Base-by-base conservation (phyloP, 2,329 filamentous ascomycete genomes). In the Epicoccum nigrum region DNA sequence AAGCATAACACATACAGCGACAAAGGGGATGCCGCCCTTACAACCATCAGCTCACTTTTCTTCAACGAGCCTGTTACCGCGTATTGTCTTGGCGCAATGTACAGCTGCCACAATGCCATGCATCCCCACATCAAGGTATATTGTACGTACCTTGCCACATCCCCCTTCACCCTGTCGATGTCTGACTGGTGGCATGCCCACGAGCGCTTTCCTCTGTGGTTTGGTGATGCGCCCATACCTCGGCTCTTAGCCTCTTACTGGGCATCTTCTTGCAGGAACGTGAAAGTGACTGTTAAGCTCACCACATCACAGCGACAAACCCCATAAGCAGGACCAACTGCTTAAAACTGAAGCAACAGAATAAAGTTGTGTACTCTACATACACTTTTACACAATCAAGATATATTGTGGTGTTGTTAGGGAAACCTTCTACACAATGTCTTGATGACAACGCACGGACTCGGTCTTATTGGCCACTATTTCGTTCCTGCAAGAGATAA, bases 61-160 rank as follows among this genome's bases (percentile, higher is more conserved):
- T 32, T 25, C 23, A 25, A 16, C 32, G 25, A 32, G 19, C 17
- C 40, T n/a, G 32, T 17, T 28, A 13, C 41, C 19, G 23, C 21
- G 17, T 13, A 11, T 17, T 2, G 7, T 45, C 39, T 54, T 48
- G 40, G 50, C 50, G 31, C 23, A 6, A 20, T 25, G 16, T 44
- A 48, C 15, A 53, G 28, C 34, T 48, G 38, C 34, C 30, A 35
- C 44, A 38, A 7, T 21, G 19, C 17, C 30, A 39, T 44, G 34
- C 25, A 30, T 21, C 45, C 35, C 31, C 12, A 25, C 43, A n/a
- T 30, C 33, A 16, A 33, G 33, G 28, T 47, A 43, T 33, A 28
- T 21, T 40, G 45, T 35, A 41, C 43, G 31, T 45, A 40, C 50
- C 45, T 48, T 44, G 45, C 50, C 40, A 45, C 50, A 48, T 58